These are phyloP conservation scores for Tolypocladium endophyticum DNA, from an alignment of 2,329 filamentous ascomycete species.

Conservation along the genomic window DNA sequence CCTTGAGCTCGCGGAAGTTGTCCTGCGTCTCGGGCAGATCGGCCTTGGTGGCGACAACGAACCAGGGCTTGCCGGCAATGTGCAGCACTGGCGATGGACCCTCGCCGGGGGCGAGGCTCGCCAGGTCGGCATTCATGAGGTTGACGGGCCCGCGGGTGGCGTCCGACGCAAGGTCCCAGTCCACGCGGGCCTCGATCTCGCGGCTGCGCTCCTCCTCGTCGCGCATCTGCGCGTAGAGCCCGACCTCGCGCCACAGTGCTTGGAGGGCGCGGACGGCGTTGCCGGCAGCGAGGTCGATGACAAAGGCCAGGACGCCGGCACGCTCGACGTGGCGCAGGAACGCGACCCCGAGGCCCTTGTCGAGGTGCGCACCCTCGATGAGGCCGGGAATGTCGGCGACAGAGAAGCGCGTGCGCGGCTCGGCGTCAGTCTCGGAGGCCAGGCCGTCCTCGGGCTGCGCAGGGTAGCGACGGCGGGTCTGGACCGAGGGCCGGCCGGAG, in stretches of 20 bases:
- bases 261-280: slow-evolving; percentile 72
- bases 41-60: slow-evolving; percentile 88
- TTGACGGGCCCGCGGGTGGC: slow-evolving; percentile 14
- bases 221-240: slow-evolving; percentile 70
- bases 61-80: slow-evolving; percentile 93
- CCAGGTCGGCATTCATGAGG: slow-evolving; percentile 10
- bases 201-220: slow-evolving; percentile 62
- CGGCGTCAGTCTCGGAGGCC: slow-evolving; percentile 29
- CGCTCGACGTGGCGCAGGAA: slow-evolving; percentile 93
- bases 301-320: slow-evolving; percentile 85
- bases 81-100: slow-evolving; percentile 36
- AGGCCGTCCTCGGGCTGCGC: background rate
- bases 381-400: slow-evolving; percentile 94
- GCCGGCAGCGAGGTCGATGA: slow-evolving; percentile 72
- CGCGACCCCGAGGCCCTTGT: slow-evolving; percentile 80
- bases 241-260: slow-evolving; percentile 82
- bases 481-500: slow-evolving; percentile 56
- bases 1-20: slow-evolving; percentile 61
- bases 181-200: slow-evolving; percentile 44
- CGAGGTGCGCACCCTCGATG: slow-evolving; percentile 84
- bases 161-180: slow-evolving; percentile 47
- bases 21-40: slow-evolving; percentile 69
- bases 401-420: slow-evolving; percentile 68
- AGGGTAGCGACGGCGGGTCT: slow-evolving; percentile 17
- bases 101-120: slow-evolving; percentile 1